These are phyloP conservation scores for Phytophthora citrophthora DNA, from an alignment of 352 stramenopile species.

Conservation along the genomic window DNA sequence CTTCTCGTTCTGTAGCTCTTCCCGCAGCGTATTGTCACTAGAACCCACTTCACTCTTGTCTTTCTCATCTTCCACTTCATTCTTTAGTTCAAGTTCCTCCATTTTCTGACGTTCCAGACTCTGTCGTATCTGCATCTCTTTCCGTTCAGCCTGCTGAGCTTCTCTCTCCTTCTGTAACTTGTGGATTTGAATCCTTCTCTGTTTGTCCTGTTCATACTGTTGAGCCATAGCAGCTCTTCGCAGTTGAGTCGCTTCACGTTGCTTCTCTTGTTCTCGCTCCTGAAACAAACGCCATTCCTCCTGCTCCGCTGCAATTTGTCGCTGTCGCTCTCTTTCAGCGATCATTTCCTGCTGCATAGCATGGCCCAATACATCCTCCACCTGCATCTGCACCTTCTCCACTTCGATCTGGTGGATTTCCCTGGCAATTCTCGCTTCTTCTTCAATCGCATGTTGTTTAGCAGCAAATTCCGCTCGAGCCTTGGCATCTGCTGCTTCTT, in stretches of 20 bases:
- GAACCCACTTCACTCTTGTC: neutral
- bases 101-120: constrained; percentile 7
- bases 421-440: constrained; percentile 41
- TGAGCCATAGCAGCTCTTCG: constrained; percentile 58
- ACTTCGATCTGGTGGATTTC: constrained; percentile 41
- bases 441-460: constrained; percentile 44
- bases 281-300: constrained; percentile 68
- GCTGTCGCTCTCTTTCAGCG: constrained; percentile 46
- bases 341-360: constrained; percentile 44
- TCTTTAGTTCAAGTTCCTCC: neutral
- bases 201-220: constrained; percentile 73
- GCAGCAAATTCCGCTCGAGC: constrained; percentile 53
- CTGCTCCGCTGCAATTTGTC: constrained; percentile 65
- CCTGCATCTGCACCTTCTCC: constrained; percentile 50
- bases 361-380: constrained; percentile 53
- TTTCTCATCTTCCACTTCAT: neutral
- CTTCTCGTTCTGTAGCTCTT: neutral
- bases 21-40: neutral
- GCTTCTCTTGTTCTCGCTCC: constrained; percentile 51
- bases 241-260: constrained; percentile 51
- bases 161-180: constrained; percentile 62
- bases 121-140: constrained; percentile 11
- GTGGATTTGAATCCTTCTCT: constrained; percentile 71
- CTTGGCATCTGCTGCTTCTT: constrained; percentile 66
- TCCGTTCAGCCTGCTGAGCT: constrained; percentile 31